Conservation (phyloP, 148 eudicot species). For the Tetragonia tetragonoides region DNA sequence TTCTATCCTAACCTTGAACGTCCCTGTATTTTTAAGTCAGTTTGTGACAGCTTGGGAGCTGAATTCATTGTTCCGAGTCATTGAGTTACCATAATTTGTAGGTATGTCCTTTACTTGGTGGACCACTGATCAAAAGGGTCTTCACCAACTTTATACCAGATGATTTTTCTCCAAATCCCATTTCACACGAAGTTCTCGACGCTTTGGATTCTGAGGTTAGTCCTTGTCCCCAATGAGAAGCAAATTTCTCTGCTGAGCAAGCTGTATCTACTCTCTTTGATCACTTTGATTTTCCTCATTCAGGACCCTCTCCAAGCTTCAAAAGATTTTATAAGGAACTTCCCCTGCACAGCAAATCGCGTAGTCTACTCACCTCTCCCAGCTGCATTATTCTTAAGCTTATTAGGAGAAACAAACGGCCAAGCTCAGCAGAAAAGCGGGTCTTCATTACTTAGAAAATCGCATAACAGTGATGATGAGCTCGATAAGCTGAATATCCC, state of each 20-base stretch:
- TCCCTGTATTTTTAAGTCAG: not conserved
- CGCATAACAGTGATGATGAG: slow-evolving; percentile 88
- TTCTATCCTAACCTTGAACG: not conserved
- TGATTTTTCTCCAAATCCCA: slow-evolving; percentile 77
- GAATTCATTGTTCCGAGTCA: not conserved
- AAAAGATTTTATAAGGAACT: slow-evolving; percentile 34
- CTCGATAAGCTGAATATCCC: slow-evolving; percentile 75
- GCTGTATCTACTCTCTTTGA: not conserved
- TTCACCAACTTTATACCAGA: slow-evolving; percentile 75
- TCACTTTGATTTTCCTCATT: slow-evolving; percentile 5
- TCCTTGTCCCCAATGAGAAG: not conserved
- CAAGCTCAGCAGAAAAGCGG: slow-evolving; percentile 44
- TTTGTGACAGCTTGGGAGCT: not conserved
- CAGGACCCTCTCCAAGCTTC: slow-evolving; percentile 45
- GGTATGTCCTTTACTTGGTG: slow-evolving; percentile 80
- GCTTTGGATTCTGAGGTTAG: slow-evolving; percentile 74
- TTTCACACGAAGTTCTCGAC: slow-evolving; percentile 57
- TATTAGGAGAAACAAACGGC: slow-evolving; percentile 54
- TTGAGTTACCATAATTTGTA: slow-evolving; percentile 25
- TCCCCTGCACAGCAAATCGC: slow-evolving; percentile 63
- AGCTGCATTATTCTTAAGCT: slow-evolving; percentile 44
- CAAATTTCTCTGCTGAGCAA: not conserved
- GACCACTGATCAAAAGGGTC: slow-evolving; percentile 61
- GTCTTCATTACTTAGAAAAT: slow-evolving; percentile 67
- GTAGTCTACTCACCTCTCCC: slow-evolving; percentile 62